A percentile compares a stretch with the other conserved stretches of the same genome.
phyloP scores from a whole-genome alignment of 352 stramenopile species.

The Aphanomyces stellatus region DNA sequence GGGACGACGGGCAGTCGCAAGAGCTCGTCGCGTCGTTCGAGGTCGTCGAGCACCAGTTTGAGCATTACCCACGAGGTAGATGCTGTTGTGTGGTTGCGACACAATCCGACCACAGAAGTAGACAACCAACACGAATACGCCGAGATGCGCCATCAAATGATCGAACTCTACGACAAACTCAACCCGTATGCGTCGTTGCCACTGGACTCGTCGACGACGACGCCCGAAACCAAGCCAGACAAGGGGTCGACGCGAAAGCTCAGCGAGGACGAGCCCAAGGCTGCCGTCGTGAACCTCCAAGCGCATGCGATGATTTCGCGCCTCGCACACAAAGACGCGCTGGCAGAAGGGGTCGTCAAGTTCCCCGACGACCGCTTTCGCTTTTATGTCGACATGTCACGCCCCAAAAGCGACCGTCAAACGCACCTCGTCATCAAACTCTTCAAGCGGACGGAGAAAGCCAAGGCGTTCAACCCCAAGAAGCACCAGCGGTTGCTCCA shows the following conservation, averaged over 20 bases:
- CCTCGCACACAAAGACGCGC: slow-evolving; percentile 22
- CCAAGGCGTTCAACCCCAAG: neutral
- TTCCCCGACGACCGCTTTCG: slow-evolving; percentile 42
- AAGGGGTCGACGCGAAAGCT: too few species aligned
- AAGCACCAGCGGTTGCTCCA: neutral
- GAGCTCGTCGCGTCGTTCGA: neutral
- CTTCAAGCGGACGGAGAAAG: slow-evolving; percentile 31
- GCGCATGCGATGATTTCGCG: neutral
- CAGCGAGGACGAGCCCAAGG: too few species aligned
- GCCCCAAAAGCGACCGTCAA: slow-evolving; percentile 12
- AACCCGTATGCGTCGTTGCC: neutral
- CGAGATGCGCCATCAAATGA: neutral
- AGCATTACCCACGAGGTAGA: neutral
- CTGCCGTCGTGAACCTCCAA: too few species aligned
- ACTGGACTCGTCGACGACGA: neutral
- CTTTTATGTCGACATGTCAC: slow-evolving; percentile 28
- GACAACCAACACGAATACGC: neutral
- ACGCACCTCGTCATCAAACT: slow-evolving; percentile 40
- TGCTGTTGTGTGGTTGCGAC: too few species aligned
- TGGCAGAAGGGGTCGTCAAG: slow-evolving; percentile 33
- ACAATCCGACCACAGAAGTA: too few species aligned
- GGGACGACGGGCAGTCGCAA: slow-evolving; percentile 30
- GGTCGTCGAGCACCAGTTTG: neutral
- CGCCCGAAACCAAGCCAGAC: too few species aligned
- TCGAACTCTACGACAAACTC: neutral